Base-by-base conservation (phyloP, 495 filamentous ascomycete species). In the Xylaria sp. region DNA sequence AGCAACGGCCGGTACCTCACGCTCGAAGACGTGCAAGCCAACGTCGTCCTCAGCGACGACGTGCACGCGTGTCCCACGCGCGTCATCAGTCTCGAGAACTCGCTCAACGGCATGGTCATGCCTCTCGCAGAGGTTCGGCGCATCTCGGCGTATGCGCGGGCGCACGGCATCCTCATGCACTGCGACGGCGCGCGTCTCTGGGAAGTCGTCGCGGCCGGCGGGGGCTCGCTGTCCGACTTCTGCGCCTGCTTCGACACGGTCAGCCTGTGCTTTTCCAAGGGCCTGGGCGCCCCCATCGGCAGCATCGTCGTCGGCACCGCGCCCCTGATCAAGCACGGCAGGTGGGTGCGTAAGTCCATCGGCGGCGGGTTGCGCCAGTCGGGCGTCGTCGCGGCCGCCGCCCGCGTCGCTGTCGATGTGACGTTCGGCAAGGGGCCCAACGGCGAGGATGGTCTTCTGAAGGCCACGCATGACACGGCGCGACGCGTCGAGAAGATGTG, bases 101-200 rank as follows among this genome's bases (percentile, higher is more conserved):
- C 93, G 21, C 87, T 97, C 21, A 84, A 82, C 33, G 93, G 93
- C 9, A 84, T 89, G 52, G 82, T 95, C n/a, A 88, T 90, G 84
- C 93, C 93, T 0, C 80, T 95, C 1, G 76, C 74, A 0, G 93
- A 94, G 75, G 85, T 88, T 6, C 80, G 80, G 35, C 78, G 85
- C 31, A 94, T 95, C 55, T 80, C 85, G 2, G 82, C 82, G 2
- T 97, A 90, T 84, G 91, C 92, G 4, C 85, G 86, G 61, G 80
- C 84, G n/a, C 80, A 92, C 44, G 82, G 79, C 19, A 90, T 95
- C 52, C 83, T 87, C 61, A 82, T 94, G 71, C 93, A 95, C 80
- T 83, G 93, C 55, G 93, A 97, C 73, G 93, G 93, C n/a, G 93
- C 93, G 3, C 78, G 93, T 31, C 76, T 97, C 24, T 97, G 91